These are phyloP conservation scores for Mucuna pruriens DNA, from an alignment of 306 rosid genomes.

Conservation along the genomic window DNA sequence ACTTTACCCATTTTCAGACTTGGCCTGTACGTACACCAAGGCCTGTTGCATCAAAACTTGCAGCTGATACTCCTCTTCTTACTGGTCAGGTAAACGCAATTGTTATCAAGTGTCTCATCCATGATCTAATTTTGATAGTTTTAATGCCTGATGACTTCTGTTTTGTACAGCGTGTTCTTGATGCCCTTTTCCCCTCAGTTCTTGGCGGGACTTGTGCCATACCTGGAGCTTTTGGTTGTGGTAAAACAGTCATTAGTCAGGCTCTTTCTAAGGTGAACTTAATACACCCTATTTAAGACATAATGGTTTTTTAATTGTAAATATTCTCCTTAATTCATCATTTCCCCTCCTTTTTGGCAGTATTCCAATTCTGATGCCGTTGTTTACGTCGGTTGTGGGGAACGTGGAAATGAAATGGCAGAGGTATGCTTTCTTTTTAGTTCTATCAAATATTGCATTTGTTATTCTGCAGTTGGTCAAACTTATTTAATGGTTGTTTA, in stretches of 20 bases:
- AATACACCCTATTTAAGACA: slow-evolving; percentile 2
- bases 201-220: slow-evolving; percentile 99
- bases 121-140: slow-evolving; percentile 18
- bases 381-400: slow-evolving; percentile 98
- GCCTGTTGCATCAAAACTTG: slow-evolving; percentile 98
- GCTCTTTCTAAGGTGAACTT: slow-evolving; percentile 93
- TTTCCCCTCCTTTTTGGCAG: slow-evolving; percentile 54
- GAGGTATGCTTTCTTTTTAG: slow-evolving; percentile 55
- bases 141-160: slow-evolving; percentile 43
- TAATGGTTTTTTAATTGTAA: background rate
- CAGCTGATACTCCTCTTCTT: slow-evolving; percentile 99
- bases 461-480: slow-evolving; percentile 21
- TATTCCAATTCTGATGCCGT: slow-evolving; percentile 97
- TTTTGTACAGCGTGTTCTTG: slow-evolving; percentile 91
- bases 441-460: slow-evolving; percentile 2
- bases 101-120: slow-evolving; percentile 13
- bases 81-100: slow-evolving; percentile 85
- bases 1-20: slow-evolving; percentile 57
- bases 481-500: slow-evolving; percentile 41
- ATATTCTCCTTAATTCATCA: background rate
- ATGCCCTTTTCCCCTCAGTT: slow-evolving; percentile 99
- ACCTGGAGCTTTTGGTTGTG: slow-evolving; percentile 99
- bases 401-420: slow-evolving; percentile 99
- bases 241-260: slow-evolving; percentile 99
- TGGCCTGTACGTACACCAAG: slow-evolving; percentile 99